Evolutionary conservation across 371 early-diverging fungal species (phyloP).

Genomic region (Haplosporangium sp.): DNA sequence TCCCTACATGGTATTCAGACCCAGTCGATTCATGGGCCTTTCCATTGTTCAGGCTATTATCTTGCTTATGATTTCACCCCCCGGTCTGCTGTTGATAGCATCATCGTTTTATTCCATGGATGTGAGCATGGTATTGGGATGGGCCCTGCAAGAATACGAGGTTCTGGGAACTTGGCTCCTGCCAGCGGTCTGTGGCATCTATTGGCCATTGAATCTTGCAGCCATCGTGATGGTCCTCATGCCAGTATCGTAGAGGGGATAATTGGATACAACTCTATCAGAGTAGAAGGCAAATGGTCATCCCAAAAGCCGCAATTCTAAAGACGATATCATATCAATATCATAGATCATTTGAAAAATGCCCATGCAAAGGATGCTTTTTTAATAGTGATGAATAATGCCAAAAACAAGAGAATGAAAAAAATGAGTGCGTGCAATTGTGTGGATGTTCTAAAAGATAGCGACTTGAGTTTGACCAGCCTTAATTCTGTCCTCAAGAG

Average conservation of each 20-base stretch:
- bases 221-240: slow-evolving; percentile 44
- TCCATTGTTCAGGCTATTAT: slow-evolving; percentile 56
- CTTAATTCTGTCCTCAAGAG: slow-evolving; percentile 30
- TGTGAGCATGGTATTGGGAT: slow-evolving; percentile 48
- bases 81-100: slow-evolving; percentile 58
- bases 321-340: too few species aligned
- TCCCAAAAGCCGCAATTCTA: not conserved
- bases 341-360: not conserved
- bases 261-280: not conserved
- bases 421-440: not conserved
- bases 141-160: slow-evolving; percentile 66
- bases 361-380: not conserved
- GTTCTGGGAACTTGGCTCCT: slow-evolving; percentile 72
- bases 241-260: slow-evolving; percentile 20
- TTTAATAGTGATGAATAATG: not conserved
- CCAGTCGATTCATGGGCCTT: slow-evolving; percentile 41
- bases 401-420: not conserved
- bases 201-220: slow-evolving; percentile 78
- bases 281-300: not conserved
- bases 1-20: slow-evolving; percentile 69
- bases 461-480: slow-evolving; percentile 42
- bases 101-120: slow-evolving; percentile 36
- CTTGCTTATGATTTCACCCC: slow-evolving; percentile 63
- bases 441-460: slow-evolving; percentile 24
- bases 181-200: slow-evolving; percentile 66